Evolutionary conservation across 768 basidiomycete species (phyloP).

Genomic region (Russula brevipes): DNA sequence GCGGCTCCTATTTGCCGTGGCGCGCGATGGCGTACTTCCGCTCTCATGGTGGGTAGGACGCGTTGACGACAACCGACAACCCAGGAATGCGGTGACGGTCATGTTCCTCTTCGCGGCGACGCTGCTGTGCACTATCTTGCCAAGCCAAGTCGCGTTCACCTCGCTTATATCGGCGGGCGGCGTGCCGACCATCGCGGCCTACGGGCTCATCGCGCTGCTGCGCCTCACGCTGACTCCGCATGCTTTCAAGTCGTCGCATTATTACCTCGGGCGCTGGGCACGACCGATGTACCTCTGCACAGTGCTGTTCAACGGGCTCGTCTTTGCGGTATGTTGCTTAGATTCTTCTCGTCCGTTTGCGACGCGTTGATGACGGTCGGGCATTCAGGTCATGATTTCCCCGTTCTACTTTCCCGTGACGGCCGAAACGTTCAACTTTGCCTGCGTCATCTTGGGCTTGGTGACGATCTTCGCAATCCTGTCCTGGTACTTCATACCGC

Average conservation of each 20-base stretch:
- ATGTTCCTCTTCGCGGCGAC: conserved; percentile 73
- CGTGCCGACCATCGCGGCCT: conserved; percentile 83
- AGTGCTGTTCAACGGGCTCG: conserved; percentile 63
- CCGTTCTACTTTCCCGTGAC: conserved; percentile 85
- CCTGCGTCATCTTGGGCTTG: conserved; percentile 70
- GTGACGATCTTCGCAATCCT: conserved; percentile 74
- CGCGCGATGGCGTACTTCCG: conserved; percentile 90
- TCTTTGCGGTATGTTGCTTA: conserved; percentile 59
- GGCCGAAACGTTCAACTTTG: conserved; percentile 76
- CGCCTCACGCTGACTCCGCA: conserved; percentile 74
- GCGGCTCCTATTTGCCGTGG: conserved; percentile 84
- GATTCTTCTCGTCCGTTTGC: neutral
- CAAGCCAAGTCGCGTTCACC: conserved; percentile 88
- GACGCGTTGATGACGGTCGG: neutral
- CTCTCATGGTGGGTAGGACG: conserved; percentile 76
- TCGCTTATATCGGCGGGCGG: conserved; percentile 84
- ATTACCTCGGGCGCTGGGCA: conserved; percentile 61
- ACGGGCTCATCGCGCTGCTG: conserved; percentile 73
- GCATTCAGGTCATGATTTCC: conserved; percentile 65
- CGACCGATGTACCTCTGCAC: conserved; percentile 66
- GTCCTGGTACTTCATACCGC: conserved; percentile 75
- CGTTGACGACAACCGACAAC: conserved; percentile 68
- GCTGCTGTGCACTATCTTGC: conserved; percentile 82
- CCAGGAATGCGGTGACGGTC: conserved; percentile 79
- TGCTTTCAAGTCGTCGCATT: conserved; percentile 67